Base-by-base conservation (phyloP, 176 grass and related monocot species). In the Lolium rigidum region DNA sequence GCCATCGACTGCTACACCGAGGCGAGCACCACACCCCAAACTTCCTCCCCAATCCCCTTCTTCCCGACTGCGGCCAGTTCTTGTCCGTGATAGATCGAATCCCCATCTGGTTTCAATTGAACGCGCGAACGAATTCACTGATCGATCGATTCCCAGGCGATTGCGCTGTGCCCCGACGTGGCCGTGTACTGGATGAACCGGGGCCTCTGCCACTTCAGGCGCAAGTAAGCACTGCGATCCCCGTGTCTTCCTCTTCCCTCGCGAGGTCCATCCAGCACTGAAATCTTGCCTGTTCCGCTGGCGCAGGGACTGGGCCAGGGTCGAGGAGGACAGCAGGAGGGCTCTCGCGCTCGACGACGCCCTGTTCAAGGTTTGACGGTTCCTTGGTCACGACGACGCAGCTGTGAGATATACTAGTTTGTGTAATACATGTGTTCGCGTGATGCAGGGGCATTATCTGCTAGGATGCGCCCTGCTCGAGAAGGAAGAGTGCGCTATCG, bases 1-100 rank as follows among this genome's bases (percentile, higher is more conserved):
- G 95, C 95, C 26, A 98, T 98, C 76, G 93, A 98, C 74, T 92
- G 93, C 54, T 98, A 98, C 83, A 98, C 95, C 43, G 95, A 98
- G 95, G 95, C 89, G 85, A 78, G 74, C 64, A 9, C 21, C 74
- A 3, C 41, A 0, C 18, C 9, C 55, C 0, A 82, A 47, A 5
- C 17, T 3, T 9, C 28, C 0, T n/a, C 46, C 54, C 74, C 44
- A n/a, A 31, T 61, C 52, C 49, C 63, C 18, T 52, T 49, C 17
- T 46, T 2, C 49, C 10, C 11, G n/a, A 12, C 3, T 44, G 50
- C 52, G 1, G 9, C 0, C 68, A 20, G 10, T 71, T 44, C 68
- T 9, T 9, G 43, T 43, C 67, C 67, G 1, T n/a, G 0, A 0
- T 0, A 54, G 6, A 54, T 16, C n/a, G 17, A 69, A 69, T 20